Evolutionary conservation across 176 grass and related monocot genomes (phyloP).

Genomic region (Bromus sterilis): DNA sequence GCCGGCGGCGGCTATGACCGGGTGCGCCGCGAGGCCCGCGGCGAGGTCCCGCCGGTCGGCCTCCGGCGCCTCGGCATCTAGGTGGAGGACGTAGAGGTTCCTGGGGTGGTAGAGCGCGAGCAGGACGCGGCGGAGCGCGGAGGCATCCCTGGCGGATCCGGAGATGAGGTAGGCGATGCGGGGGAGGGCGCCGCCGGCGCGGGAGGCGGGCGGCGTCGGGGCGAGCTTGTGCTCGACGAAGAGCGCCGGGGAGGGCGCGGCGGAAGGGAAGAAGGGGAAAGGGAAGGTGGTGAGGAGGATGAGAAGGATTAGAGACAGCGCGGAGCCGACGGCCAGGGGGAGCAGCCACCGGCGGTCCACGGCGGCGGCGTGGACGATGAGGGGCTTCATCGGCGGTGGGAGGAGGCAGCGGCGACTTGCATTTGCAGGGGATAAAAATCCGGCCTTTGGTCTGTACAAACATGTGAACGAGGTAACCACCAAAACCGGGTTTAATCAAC

Average conservation of each 20-base stretch:
- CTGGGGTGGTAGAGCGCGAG: constrained; percentile 58
- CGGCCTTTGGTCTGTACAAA: background rate
- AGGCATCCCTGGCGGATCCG: constrained; percentile 35
- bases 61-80: constrained; percentile 45
- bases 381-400: constrained; percentile 29
- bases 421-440: background rate
- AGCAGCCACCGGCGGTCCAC: constrained; percentile 49
- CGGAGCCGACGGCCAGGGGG: constrained; percentile 29
- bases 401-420: background rate
- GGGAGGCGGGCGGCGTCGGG: background rate
- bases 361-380: constrained; percentile 8
- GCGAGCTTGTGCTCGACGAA: constrained; percentile 65
- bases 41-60: constrained; percentile 24
- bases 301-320: constrained; percentile 33
- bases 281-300: constrained; percentile 28
- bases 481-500: background rate
- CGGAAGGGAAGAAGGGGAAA: background rate
- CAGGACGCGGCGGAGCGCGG: constrained; percentile 39
- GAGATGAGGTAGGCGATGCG: constrained; percentile 58
- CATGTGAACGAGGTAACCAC: background rate
- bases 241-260: constrained; percentile 16
- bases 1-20: constrained; percentile 1
- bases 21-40: constrained; percentile 16
- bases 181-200: background rate
- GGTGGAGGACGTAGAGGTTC: constrained; percentile 61